These are phyloP conservation scores for Ambispora gerdemannii DNA, from an alignment of 192 early-diverging fungal genomes.

Conservation along the genomic window DNA sequence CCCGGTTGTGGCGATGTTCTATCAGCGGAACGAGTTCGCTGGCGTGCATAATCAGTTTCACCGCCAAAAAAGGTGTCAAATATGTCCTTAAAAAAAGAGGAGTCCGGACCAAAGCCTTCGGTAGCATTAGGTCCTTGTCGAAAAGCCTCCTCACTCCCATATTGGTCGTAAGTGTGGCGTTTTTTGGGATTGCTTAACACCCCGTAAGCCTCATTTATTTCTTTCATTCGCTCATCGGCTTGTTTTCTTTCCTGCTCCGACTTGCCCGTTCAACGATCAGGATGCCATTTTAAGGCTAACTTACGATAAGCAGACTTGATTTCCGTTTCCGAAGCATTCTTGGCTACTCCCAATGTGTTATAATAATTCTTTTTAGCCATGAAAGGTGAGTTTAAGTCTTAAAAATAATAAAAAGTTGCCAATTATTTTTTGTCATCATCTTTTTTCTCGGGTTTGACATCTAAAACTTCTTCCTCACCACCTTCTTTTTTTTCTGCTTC, in stretches of 20 bases:
- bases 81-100: constrained; percentile 85
- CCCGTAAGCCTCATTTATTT: constrained; percentile 91
- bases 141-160: constrained; percentile 83
- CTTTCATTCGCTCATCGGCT: constrained; percentile 81
- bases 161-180: constrained; percentile 90
- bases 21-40: background rate
- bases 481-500: background rate
- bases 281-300: constrained; percentile 70
- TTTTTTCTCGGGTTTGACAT: background rate
- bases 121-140: constrained; percentile 66
- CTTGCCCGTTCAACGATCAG: constrained; percentile 47
- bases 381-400: too few relatives aligned
- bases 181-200: constrained; percentile 73
- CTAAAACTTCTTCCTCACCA: background rate
- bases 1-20: background rate
- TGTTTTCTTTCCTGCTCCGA: background rate
- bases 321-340: constrained; percentile 60
- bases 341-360: constrained; percentile 61
- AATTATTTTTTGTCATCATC: background rate
- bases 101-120: constrained; percentile 31
- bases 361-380: constrained; percentile 55
- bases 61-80: constrained; percentile 89
- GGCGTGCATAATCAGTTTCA: background rate
- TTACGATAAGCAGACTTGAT: constrained; percentile 73
- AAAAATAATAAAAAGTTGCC: constrained; percentile 68